Evolutionary conservation across 768 basidiomycete species (phyloP), one percentile per base, ranked within the genome.

Genomic region (Dioszegia aurantiaca): DNA sequence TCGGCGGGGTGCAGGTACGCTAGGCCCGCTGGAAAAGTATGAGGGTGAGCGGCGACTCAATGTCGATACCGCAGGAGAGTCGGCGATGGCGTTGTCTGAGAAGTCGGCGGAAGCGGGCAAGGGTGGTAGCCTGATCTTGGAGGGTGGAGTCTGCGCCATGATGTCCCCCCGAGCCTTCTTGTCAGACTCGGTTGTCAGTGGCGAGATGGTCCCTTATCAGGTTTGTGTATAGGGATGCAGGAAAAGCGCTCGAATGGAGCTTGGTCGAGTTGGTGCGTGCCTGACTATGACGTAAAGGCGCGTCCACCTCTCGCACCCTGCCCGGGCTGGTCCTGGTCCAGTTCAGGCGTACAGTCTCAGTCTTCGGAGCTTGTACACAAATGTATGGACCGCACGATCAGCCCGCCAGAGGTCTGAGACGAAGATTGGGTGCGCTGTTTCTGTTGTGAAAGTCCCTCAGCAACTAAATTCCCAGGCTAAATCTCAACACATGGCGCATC

Each of bases 81-180:
- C 57, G 19, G 33, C 28, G 11, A 46, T 42, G 24, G 45, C 44
- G 36, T 37, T 62, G 26, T 60, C 56, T 19, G 52, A 46, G n/a
- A 69, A 28, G 26, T 64, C 62, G 21, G 64, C 58, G 2, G 62
- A 21, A 0, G 64, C 57, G 23, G 64, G 68, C 24, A 56, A 56
- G 21, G 64, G 65, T 3, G 68, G 68, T 17, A 69, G 51, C n/a
- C 40, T 21, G 33, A 69, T 69, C 52, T 61, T 55, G 24, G 40
- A 46, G 3, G 68, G 68, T 8, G 68, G 68, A 16, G 64, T 64
- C 6, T 59, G 60, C 27, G 64, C 47, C 67, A 68, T 68, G 33
- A n/a, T 62, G 33, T 14, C 31, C 33, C 23, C 17, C 43, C 8
- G 37, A n/a, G 31, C 31, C 37, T 9, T 36, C 21, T 4, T 37